Base-by-base conservation (phyloP, 331 rosid species). In the Malus hybrid region DNA sequence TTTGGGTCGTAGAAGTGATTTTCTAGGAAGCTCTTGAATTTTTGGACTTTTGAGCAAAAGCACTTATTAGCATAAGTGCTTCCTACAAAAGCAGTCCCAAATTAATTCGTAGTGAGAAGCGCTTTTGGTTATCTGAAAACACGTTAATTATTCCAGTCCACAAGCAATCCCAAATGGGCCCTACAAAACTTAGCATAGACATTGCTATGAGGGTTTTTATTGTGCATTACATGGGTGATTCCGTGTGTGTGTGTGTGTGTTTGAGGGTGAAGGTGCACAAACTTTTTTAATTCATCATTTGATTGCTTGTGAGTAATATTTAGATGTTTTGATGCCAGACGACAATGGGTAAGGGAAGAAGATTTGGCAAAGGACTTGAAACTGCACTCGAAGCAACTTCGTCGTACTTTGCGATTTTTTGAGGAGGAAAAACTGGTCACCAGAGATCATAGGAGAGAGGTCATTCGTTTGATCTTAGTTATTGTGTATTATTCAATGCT, bases 281-380 rank as follows among this genome's bases (percentile, higher is more conserved):
- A 10, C 22, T 22, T 4, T 62, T 46, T 62, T 57, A 29, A 22
- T 70, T 27, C 18, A 5, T 77, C 46, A 18, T 2, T 29, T 33
- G 70, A 7, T 65, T 79, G 36, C 67, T 71, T 66, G 36, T 63
- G 11, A 59, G 59, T 70, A 62, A 62, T 76, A 22, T 6, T 24
- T 80, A 56, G 59, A 67, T 74, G 4, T 56, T 61, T 76, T 33
- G 13, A 63, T 65, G 63, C 36, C 73, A 92, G 99, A 75, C 93
- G 96, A 16, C 98, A 92, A 85, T 95, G 99, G 99, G 97, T 95
- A 54, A 86, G 97, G 28, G 98, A 92, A 83, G 97, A 95, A 78
- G 98, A 95, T 85, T 89, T 95, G 84, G 98, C 97, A 61, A 95
- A 95, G 93, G 96, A 92, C 82, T 92, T 92, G 76, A 90, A 92